Percentiles rank a stretch among this genome's conserved stretches.
phyloP scores from a whole-genome alignment of 495 filamentous ascomycete species.

The Cercophora scortea region DNA sequence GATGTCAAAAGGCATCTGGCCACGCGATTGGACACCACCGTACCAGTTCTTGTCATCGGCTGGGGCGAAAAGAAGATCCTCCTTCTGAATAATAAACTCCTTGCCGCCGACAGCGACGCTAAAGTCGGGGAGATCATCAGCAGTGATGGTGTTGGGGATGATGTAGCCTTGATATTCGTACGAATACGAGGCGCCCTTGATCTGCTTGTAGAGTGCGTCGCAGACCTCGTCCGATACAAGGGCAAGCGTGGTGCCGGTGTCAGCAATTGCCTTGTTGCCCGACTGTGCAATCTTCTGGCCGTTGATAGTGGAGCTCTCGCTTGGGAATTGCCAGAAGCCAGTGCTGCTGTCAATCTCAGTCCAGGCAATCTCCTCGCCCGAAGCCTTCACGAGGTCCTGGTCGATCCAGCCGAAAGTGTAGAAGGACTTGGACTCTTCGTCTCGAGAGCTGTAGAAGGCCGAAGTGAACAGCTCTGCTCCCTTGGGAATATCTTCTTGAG shows the following conservation, averaged over 20 bases:
- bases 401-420: slow-evolving; percentile 79
- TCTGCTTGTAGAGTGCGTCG: slow-evolving; percentile 60
- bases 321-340: slow-evolving; percentile 68
- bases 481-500: slow-evolving; percentile 55
- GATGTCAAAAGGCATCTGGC: slow-evolving; percentile 60
- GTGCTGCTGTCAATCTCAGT: slow-evolving; percentile 58
- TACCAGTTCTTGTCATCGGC: slow-evolving; percentile 53
- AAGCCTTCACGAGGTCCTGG: slow-evolving; percentile 48
- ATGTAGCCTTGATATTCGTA: slow-evolving; percentile 57
- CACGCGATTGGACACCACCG: slow-evolving; percentile 69
- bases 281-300: slow-evolving; percentile 47
- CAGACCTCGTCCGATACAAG: slow-evolving; percentile 60
- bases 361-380: slow-evolving; percentile 52
- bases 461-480: slow-evolving; percentile 63
- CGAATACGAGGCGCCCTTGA: slow-evolving; percentile 62
- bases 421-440: slow-evolving; percentile 54
- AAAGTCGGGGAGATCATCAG: slow-evolving; percentile 55
- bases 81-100: slow-evolving; percentile 63
- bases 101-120: slow-evolving; percentile 60
- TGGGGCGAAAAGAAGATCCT: slow-evolving; percentile 59
- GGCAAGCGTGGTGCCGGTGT: slow-evolving; percentile 70
- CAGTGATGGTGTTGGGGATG: slow-evolving; percentile 51
- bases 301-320: slow-evolving; percentile 51
- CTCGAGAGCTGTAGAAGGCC: slow-evolving; percentile 58
- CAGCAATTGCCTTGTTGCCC: slow-evolving; percentile 72